phyloP scores from a whole-genome alignment of 768 basidiomycete genomes.

The Tylopilus felleus region DNA sequence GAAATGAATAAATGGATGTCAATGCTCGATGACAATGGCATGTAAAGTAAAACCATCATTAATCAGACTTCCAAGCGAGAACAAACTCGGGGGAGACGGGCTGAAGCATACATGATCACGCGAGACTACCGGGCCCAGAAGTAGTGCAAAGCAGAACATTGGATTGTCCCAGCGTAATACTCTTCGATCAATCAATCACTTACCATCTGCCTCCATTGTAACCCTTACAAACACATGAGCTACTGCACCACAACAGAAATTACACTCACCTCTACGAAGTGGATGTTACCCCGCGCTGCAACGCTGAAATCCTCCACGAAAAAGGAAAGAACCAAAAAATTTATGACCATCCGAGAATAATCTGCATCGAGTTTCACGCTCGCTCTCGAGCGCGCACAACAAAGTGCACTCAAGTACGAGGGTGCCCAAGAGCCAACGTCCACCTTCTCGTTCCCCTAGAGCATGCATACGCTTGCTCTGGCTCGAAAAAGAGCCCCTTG shows the following conservation, averaged over 20 bases:
- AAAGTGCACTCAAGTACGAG: constrained; percentile 31
- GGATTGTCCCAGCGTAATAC: background rate
- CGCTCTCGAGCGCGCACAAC: constrained; percentile 13
- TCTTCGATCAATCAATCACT: no score
- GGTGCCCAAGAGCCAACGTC: background rate
- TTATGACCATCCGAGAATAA: constrained; percentile 5
- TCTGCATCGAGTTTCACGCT: constrained; percentile 34
- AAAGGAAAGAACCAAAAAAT: background rate
- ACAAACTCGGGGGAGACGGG: no score
- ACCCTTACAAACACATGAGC: background rate
- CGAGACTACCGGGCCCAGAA: no score
- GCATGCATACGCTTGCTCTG: no score
- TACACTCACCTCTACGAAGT: background rate
- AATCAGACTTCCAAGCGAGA: no score
- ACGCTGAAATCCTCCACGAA: background rate
- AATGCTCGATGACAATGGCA: no score
- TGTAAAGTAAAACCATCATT: no score
- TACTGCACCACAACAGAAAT: background rate
- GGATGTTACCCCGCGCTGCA: background rate
- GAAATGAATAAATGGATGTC: no score
- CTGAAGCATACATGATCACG: no score
- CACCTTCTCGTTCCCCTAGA: constrained; percentile 16
- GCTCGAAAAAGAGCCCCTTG: no score
- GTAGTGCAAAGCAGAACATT: no score
- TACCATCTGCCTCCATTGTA: no score